Evolutionary conservation across 129 eudicot species (phyloP), one percentile per base, ranked within the genome.

Genomic region (Oenanthe sinensis): DNA sequence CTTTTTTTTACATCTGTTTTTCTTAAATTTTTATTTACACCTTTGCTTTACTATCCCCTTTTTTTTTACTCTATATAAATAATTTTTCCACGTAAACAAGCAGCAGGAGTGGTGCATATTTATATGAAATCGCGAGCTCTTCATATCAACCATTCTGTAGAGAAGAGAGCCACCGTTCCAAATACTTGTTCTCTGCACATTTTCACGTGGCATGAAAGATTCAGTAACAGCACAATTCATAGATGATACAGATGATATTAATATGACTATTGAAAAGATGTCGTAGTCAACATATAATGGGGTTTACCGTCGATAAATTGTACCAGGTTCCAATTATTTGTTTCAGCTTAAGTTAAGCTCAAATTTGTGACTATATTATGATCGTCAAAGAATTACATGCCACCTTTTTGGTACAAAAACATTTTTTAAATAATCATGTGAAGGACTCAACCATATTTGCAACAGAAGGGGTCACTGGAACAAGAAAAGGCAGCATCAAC

Each of bases 131-230:
- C 14, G 43, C 15, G 13, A 30, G 50, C 14, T 8, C 62, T 68
- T 47, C 26, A 42, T 36, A 62, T 86, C 84, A 80, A 81, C 73
- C 52, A 78, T 39, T 75, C 52, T 54, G 82, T 8, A 86, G 80
- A 75, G 87, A 73, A 48, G 87, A 86, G 42, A 83, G 78, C 89
- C 85, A 83, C 40, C 73, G 83, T 67, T 86, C 87, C 85, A 86
- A 68, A 50, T 83, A 83, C 62, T 78, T 80, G 68, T 77, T 81
- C 49, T 83, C 89, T 86, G 89, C 81, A 79, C 33, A 43, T 11
- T 20, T 74, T 48, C 10, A 45, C 3, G 75, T 24, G 62, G 65
- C 48, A 44, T 4, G 6, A 43, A 47, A 65, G 28, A 37, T 47
- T 47, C 2, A 20, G 28, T 71, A 1, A 60, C 68, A 22, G 65